phyloP scores from a whole-genome alignment of 495 filamentous ascomycete species.

The Neurospora sp. region DNA sequence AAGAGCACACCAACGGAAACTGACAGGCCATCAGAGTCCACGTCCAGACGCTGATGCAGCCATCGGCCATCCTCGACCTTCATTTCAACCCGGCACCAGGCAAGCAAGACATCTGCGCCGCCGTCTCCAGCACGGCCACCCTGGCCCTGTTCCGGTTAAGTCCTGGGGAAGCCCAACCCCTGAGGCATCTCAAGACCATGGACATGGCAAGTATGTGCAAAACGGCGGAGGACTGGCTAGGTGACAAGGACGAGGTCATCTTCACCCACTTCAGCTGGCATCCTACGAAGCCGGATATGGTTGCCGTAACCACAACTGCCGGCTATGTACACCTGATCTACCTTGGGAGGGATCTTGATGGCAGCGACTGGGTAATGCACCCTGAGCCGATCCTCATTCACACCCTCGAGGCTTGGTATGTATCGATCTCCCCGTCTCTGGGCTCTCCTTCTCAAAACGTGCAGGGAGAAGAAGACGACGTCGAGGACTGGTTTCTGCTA shows the following conservation, averaged over 20 bases:
- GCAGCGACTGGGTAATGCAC: conserved; percentile 15
- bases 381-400: conserved; percentile 28
- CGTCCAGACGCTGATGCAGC: conserved; percentile 43
- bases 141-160: conserved; percentile 52
- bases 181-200: conserved; percentile 24
- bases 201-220: conserved; percentile 13
- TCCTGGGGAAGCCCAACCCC: conserved; percentile 12
- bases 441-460: not conserved
- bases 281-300: conserved; percentile 34
- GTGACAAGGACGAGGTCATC: conserved; percentile 35
- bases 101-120: conserved; percentile 46
- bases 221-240: conserved; percentile 2
- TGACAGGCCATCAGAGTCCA: conserved; percentile 20
- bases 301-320: conserved; percentile 62
- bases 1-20: conserved; percentile 7
- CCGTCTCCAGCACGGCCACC: conserved; percentile 63
- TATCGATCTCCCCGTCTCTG: conserved; percentile 37
- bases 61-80: conserved; percentile 73
- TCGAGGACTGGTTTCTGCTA: conserved; percentile 18
- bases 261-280: conserved; percentile 66
- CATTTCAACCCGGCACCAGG: conserved; percentile 56
- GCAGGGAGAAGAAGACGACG: not conserved
- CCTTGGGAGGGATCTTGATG: conserved; percentile 7
- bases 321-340: conserved; percentile 47
- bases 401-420: conserved; percentile 58